phyloP scores from a whole-genome alignment of 345 rosid species.

The Eucalyptus regnans region DNA sequence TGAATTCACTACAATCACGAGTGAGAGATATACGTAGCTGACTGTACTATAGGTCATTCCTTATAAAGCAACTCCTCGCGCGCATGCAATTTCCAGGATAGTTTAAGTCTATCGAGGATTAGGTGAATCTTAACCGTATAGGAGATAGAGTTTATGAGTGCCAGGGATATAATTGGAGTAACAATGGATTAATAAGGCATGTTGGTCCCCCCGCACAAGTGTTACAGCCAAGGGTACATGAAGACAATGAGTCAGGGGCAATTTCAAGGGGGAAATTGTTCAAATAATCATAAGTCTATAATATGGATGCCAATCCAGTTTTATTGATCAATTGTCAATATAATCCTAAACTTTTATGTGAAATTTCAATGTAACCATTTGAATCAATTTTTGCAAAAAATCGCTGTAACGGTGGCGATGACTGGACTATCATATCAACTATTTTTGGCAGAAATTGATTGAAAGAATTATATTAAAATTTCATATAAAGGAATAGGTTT shows the following conservation, averaged over 20 bases:
- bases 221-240: neutral
- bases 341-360: too few species aligned
- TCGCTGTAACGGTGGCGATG: rapidly evolving
- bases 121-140: neutral
- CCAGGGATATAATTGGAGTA: neutral
- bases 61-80: neutral
- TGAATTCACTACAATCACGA: neutral
- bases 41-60: neutral
- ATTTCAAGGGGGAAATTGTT: neutral
- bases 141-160: neutral
- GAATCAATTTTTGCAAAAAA: too few species aligned
- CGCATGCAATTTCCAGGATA: neutral
- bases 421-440: neutral
- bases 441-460: rapidly evolving
- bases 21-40: neutral
- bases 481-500: neutral
- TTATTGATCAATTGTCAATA: too few species aligned
- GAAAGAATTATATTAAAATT: too few species aligned
- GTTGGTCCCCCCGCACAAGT: neutral
- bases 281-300: too few species aligned
- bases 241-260: neutral
- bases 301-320: too few species aligned
- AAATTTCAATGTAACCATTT: too few species aligned
- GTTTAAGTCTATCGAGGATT: neutral
- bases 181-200: neutral